Percentiles rank a stretch among this genome's conserved stretches.
Evolutionary conservation across 2,329 filamentous ascomycete species (phyloP).

Genomic region (Trichoderma arundinaceum): DNA sequence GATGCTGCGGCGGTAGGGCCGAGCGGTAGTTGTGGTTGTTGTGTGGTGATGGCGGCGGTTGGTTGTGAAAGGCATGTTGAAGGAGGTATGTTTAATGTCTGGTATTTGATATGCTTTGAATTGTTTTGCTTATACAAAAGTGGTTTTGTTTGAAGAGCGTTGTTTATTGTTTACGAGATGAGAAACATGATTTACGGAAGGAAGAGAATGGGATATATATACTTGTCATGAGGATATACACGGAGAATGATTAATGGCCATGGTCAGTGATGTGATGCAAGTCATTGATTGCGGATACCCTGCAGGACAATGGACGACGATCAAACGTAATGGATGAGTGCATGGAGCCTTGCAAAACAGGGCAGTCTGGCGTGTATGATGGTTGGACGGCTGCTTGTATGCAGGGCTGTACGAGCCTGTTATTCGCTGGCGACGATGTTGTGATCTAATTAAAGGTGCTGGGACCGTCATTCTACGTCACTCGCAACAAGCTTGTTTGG

Average conservation of each 20-base stretch:
- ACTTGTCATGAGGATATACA: too few species aligned
- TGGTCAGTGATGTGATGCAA: too few species aligned
- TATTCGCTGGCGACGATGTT: not conserved
- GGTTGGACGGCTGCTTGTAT: not conserved
- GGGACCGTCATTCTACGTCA: constrained; percentile 21
- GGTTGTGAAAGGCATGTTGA: constrained; percentile 34
- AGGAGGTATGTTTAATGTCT: not conserved
- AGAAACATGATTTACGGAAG: too few species aligned
- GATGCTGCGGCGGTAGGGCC: constrained; percentile 48
- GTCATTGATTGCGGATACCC: too few species aligned
- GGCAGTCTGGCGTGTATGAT: not conserved
- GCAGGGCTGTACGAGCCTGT: not conserved
- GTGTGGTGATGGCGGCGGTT: constrained; percentile 43
- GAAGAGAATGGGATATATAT: too few species aligned
- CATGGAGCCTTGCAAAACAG: not conserved
- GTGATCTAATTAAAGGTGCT: constrained; percentile 15
- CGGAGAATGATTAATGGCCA: too few species aligned
- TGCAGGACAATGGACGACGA: too few species aligned
- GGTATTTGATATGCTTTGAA: not conserved
- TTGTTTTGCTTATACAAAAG: not conserved
- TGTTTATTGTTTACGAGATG: not conserved
- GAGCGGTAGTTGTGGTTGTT: constrained; percentile 48
- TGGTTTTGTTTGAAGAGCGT: not conserved
- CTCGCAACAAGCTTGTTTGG: not conserved
- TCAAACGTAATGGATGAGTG: not conserved